Evolutionary conservation across 768 basidiomycete species (phyloP).

Genomic region (Termitomyces sp.): DNA sequence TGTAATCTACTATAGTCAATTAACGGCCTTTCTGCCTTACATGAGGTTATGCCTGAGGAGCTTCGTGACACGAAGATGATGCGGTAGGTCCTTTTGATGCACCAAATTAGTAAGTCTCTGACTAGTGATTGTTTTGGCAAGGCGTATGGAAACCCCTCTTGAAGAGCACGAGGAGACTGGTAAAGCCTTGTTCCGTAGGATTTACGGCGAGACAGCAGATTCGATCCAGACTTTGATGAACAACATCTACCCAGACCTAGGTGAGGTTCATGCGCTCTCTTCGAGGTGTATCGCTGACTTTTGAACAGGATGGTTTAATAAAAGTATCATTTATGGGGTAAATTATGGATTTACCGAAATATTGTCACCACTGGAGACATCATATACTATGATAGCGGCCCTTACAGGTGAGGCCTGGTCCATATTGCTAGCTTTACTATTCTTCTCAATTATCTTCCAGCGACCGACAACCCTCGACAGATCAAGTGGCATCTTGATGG

Average conservation of each 20-base stretch:
- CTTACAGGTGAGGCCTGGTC: constrained; percentile 29
- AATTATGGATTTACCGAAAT: constrained; percentile 44
- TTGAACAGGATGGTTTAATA: constrained; percentile 45
- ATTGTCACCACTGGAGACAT: constrained; percentile 46
- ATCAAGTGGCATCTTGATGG: constrained; percentile 58
- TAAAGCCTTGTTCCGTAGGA: constrained; percentile 34
- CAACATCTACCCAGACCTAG: constrained; percentile 56
- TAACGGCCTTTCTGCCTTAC: constrained; percentile 46
- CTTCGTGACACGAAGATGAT: constrained; percentile 40
- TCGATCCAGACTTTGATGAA: constrained; percentile 41
- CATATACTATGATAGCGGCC: constrained; percentile 53
- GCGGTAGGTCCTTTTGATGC: constrained; percentile 24
- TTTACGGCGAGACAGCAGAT: constrained; percentile 56
- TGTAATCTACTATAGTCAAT: constrained; percentile 35
- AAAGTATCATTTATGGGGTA: constrained; percentile 49
- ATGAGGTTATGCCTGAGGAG: constrained; percentile 45
- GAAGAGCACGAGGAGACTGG: constrained; percentile 39
- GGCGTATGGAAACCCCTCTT: constrained; percentile 12
- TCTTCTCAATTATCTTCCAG: constrained; percentile 8
- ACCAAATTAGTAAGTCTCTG: background rate
- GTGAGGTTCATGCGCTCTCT: constrained; percentile 26
- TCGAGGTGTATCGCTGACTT: background rate
- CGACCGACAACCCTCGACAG: constrained; percentile 56
- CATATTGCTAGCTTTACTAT: background rate
- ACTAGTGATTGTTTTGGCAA: background rate